Evolutionary conservation across 352 stramenopile species (phyloP).

Genomic region (Pythium utonaiense): DNA sequence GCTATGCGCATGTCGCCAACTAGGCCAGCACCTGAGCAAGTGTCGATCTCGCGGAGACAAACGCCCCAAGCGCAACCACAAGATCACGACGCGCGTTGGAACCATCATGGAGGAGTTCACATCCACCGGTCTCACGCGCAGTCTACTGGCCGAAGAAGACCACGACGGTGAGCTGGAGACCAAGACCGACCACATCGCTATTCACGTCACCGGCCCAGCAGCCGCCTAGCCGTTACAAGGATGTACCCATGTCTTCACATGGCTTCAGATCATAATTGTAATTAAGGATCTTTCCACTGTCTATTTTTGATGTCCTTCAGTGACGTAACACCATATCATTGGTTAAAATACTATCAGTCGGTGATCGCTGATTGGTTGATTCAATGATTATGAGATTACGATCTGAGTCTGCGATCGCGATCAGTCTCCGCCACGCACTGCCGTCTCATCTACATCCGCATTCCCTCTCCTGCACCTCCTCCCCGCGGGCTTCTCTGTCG

Average conservation of each 20-base stretch:
- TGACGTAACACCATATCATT: slow-evolving; percentile 7
- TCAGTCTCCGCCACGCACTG: background rate
- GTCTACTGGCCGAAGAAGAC: slow-evolving; percentile 15
- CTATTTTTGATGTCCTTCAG: background rate
- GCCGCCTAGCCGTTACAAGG: background rate
- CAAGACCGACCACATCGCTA: slow-evolving; percentile 8
- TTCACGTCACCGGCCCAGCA: slow-evolving; percentile 6
- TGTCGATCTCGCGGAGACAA: background rate
- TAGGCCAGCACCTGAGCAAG: slow-evolving; percentile 29
- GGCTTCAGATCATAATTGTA: background rate
- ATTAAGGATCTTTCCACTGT: background rate
- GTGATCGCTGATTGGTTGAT: background rate
- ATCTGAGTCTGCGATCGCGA: slow-evolving; percentile 5
- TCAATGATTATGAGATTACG: slow-evolving; percentile 8
- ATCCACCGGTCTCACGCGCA: slow-evolving; percentile 11
- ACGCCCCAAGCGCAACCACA: background rate
- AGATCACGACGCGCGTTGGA: background rate
- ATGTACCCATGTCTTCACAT: background rate
- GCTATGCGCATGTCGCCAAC: slow-evolving; percentile 35
- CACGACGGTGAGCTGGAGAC: background rate
- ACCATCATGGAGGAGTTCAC: slow-evolving; percentile 20
- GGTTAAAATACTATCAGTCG: background rate
- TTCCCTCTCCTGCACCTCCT: background rate
- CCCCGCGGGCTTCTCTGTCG: background rate
- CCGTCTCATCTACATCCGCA: background rate